Evolutionary conservation across 202 grass and related monocot species (phyloP), one percentile per base, ranked within the genome.

Genomic region (Elaeis oleifera): DNA sequence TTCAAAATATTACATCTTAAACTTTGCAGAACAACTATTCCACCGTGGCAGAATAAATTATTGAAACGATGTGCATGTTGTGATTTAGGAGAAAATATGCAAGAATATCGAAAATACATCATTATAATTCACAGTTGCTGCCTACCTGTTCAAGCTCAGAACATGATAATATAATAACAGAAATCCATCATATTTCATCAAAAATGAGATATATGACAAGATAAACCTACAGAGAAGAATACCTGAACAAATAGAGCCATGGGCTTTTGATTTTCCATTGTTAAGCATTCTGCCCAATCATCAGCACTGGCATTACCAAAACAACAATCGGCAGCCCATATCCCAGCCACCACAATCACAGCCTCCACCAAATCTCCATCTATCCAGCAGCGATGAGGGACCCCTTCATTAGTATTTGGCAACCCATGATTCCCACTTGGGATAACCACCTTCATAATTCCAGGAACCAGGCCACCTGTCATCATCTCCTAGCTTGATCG

Each of bases 301-400:
- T 80, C 81, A 80, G 77, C 61, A 68, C 74, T 72, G 49, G 49
- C 31, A 72, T 88, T 90, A 23, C 78, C 70, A 79, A 90, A 52
- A 96, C 87, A 62, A 79, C 61, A 70, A 90, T 85, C 52, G 91
- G 68, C 91, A 96, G 24, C 84, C 83, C 91, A 96, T 96, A 53
- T 96, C 87, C 91, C 91, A 96, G 59, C 91, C 91, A 1, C 91
- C 91, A 58, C 91, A 96, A 61, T 90, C 84, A 39, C 91, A 96
- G 32, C 76, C 67, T 65, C 91, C 91, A 63, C 91, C 81, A 6
- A 53, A 81, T 63, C 85, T 96, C 54, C 89, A 79, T 66, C 91
- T 85, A 53, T 96, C 88, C 49, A 96, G 79, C 68, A 96, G 76
- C 29, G 81, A 79, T 65, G 81, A 84, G 23, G 91, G 87, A 81